A percentile compares a stretch with the other conserved stretches of the same genome.
Evolutionary conservation across 2,329 filamentous ascomycete species (phyloP).

Genomic region (Ilyonectria sp.): DNA sequence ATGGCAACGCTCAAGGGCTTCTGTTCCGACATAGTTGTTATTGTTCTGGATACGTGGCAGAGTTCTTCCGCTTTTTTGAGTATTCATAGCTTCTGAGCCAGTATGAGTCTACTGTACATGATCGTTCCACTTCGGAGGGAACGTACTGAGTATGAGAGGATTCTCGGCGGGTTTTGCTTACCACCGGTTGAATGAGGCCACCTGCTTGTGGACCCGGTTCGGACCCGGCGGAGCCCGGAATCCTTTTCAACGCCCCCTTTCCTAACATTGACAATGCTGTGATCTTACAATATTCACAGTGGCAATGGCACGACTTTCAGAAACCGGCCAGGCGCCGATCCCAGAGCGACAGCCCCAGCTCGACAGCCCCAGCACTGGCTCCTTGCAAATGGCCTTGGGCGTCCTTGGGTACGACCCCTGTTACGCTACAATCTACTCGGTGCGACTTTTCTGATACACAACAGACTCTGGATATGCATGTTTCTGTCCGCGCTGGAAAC

Average conservation of each 20-base stretch:
- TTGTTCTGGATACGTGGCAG: background rate
- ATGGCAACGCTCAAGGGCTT: conserved; percentile 13
- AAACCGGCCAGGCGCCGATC: background rate
- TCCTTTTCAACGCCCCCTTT: background rate
- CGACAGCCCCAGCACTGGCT: background rate
- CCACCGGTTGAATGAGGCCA: background rate
- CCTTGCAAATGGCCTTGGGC: background rate
- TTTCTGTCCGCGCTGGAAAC: conserved; percentile 17
- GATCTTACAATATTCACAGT: background rate
- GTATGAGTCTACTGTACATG: background rate
- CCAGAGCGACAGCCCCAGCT: background rate
- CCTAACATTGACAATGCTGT: background rate
- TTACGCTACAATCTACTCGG: background rate
- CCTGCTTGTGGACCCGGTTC: background rate
- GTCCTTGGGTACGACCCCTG: background rate
- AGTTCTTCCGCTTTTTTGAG: background rate
- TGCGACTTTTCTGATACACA: background rate
- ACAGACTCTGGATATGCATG: conserved; percentile 15
- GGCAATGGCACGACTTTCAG: background rate
- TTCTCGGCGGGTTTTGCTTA: conserved; percentile 2
- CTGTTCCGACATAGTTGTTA: background rate
- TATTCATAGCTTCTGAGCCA: background rate
- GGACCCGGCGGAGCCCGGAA: background rate
- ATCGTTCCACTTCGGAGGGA: conserved; percentile 2
- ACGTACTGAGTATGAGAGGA: background rate